Evolutionary conservation across 768 basidiomycete genomes (phyloP), one percentile per base, ranked within the genome.

Genomic region (Phlegmacium glaucopus): DNA sequence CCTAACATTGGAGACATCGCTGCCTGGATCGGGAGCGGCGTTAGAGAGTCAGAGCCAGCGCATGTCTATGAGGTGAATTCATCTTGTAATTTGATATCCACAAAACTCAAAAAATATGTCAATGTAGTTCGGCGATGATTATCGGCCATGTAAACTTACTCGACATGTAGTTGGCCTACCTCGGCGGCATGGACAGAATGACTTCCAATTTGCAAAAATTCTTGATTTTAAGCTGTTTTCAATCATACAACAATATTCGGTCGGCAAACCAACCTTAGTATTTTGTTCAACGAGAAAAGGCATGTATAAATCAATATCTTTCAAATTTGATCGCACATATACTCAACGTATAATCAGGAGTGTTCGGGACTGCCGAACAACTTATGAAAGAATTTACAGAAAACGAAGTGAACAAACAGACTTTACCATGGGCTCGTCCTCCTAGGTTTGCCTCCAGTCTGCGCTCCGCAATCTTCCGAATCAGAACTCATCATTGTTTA

Each of bases 1-100:
- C 95, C 95, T 0, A 98, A 99, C 56, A 87, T 94, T 42, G 72
- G 81, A 22, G 95, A 99, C 53, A 82, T 99, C 26, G 92, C 93
- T 2, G 65, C 69, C 45, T 99, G 95, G 95, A 83, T 98, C 39
- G 84, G 86, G 36, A 74, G 69, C 42, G 51, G 60, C 47, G 59
- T 59, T 26, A 49, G 59, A 22, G 53, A 42, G 4, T 58, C 69
- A 29, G 66, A 62, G 2, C 70, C 78, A 22, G 92, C 91, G 1
- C 71, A 67, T 42, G 76, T 87, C 17, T 88, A 85, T 56, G 78
- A 87, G 72, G 94, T 88, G 50, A 15, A 51, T 44, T 32, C 7
- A 32, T 34, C 25, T 40, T 26, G 28, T 15, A n/a, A 12, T 13
- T 45, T 26, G 28, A 18, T 35, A 11, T 12, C 9, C 26, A 18